These are phyloP conservation scores for Agrocybe pediades DNA, from an alignment of 768 basidiomycete genomes.

Conservation along the genomic window DNA sequence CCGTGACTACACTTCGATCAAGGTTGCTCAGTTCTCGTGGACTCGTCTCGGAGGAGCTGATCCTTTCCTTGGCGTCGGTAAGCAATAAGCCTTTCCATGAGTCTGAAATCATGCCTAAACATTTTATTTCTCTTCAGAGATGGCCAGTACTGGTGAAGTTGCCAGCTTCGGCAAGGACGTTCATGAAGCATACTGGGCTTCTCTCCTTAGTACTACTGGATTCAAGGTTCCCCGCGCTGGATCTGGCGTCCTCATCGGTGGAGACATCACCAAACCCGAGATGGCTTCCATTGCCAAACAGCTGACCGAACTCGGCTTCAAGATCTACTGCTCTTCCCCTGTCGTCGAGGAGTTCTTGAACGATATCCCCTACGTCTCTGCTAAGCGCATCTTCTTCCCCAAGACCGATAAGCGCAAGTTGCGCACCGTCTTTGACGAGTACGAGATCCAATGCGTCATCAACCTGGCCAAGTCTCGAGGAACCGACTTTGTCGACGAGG, in stretches of 20 bases:
- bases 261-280: slow-evolving; percentile 86
- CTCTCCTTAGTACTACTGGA: slow-evolving; percentile 92
- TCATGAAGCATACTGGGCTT: slow-evolving; percentile 95
- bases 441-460: slow-evolving; percentile 92
- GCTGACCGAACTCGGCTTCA: slow-evolving; percentile 88
- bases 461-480: slow-evolving; percentile 87
- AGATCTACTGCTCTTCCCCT: slow-evolving; percentile 86
- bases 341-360: slow-evolving; percentile 83
- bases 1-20: slow-evolving; percentile 92
- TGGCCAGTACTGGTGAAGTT: slow-evolving; percentile 98
- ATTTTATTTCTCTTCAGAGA: slow-evolving; percentile 56
- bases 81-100: slow-evolving; percentile 32
- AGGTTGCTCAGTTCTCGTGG: slow-evolving; percentile 99
- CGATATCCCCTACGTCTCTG: slow-evolving; percentile 70
- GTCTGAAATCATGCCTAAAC: not conserved
- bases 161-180: slow-evolving; percentile 93
- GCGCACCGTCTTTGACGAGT: slow-evolving; percentile 90
- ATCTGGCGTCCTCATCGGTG: slow-evolving; percentile 91
- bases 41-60: slow-evolving; percentile 94
- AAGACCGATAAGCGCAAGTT: slow-evolving; percentile 95
- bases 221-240: slow-evolving; percentile 87
- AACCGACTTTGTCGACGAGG: slow-evolving; percentile 79
- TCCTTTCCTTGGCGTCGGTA: slow-evolving; percentile 94
- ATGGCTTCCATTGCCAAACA: slow-evolving; percentile 81
- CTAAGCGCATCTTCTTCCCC: slow-evolving; percentile 94